Conservation (phyloP, 768 basidiomycete species). For the Lentinus brumalis region DNA sequence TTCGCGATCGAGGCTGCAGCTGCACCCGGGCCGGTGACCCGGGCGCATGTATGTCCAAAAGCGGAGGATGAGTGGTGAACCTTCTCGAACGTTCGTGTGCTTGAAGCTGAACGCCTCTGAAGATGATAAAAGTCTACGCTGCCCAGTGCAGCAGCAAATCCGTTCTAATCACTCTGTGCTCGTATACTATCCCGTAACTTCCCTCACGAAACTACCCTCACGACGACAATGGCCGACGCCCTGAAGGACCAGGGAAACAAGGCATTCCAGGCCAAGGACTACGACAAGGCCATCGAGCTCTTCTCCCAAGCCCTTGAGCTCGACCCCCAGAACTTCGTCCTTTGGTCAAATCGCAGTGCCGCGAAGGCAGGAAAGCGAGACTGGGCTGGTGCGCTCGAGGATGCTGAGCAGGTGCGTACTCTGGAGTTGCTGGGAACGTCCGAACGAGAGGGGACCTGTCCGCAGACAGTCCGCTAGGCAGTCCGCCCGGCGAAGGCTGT, state of each 20-base stretch:
- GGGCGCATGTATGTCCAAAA: background rate
- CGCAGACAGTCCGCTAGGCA: too few species aligned
- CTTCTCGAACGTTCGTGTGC: constrained; percentile 17
- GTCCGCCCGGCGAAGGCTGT: too few species aligned
- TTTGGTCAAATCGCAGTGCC: constrained; percentile 93
- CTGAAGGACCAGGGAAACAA: constrained; percentile 95
- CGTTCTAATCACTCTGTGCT: background rate
- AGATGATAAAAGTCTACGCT: constrained; percentile 17
- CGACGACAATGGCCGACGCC: constrained; percentile 36
- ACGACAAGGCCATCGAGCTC: constrained; percentile 82
- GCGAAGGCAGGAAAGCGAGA: constrained; percentile 85
- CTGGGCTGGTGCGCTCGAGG: constrained; percentile 74
- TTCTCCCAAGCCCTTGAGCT: constrained; percentile 82
- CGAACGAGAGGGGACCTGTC: too few species aligned
- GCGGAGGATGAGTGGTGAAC: constrained; percentile 7
- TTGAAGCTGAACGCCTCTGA: background rate
- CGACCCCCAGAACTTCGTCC: constrained; percentile 83
- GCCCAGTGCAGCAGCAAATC: background rate
- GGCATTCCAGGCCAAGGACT: constrained; percentile 92
- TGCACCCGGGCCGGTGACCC: too few species aligned
- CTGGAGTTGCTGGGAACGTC: background rate
- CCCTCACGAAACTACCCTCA: background rate
- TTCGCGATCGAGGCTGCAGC: too few species aligned
- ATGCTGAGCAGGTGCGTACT: constrained; percentile 86
- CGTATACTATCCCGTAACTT: background rate